phyloP scores from a whole-genome alignment of 2,329 filamentous ascomycete species.

The Scedosporium minutisporum region DNA sequence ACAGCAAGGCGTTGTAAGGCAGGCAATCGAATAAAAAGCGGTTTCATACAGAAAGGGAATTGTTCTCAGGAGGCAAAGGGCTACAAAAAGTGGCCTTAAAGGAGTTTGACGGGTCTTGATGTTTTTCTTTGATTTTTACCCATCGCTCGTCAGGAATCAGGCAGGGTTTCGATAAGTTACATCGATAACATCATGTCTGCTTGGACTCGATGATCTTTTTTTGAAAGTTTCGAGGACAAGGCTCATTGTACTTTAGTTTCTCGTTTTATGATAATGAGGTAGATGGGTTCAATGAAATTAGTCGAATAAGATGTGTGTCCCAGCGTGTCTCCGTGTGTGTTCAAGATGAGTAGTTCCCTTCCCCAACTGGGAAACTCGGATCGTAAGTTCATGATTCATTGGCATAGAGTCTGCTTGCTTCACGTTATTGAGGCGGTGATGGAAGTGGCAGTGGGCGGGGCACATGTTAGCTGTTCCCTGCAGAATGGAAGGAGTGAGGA shows the following conservation, averaged over 20 bases:
- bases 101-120: not conserved
- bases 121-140: conserved; percentile 1
- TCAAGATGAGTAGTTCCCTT: not conserved
- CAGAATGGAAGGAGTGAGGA: too few species aligned
- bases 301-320: not conserved
- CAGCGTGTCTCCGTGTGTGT: not conserved
- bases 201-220: not conserved
- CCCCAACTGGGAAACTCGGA: too few species aligned
- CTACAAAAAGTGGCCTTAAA: not conserved
- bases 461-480: too few species aligned
- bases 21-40: not conserved
- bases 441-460: too few species aligned
- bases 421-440: too few species aligned
- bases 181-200: not conserved
- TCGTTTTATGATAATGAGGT: conserved; percentile 7
- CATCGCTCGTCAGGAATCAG: not conserved
- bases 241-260: conserved; percentile 4
- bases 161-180: not conserved
- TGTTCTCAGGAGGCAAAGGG: not conserved
- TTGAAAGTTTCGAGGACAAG: not conserved
- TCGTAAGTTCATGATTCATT: too few species aligned
- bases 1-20: not conserved
- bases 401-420: too few species aligned
- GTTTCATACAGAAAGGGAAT: not conserved
- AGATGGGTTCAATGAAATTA: conserved; percentile 3